These are phyloP conservation scores for Aspergillus novoparasiticus DNA, from an alignment of 2,329 filamentous ascomycete genomes.

Conservation along the genomic window DNA sequence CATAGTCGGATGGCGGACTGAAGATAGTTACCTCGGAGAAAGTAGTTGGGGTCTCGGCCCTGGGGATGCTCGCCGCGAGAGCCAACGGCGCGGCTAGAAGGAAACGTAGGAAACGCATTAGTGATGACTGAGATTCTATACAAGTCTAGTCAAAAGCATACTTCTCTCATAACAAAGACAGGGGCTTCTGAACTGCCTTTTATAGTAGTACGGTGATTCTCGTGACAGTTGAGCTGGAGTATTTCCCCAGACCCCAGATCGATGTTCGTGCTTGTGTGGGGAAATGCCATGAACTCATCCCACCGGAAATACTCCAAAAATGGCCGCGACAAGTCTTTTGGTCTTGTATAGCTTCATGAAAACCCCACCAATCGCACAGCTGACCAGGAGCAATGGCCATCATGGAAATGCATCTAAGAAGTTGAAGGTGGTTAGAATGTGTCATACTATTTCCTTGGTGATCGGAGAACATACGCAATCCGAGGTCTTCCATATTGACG, in stretches of 20 bases:
- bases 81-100: conserved; percentile 16
- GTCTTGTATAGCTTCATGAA: conserved; percentile 2
- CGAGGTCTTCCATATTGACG: neutral
- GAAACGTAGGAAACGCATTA: conserved; percentile 20
- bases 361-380: conserved; percentile 1
- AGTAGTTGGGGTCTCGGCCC: conserved; percentile 16
- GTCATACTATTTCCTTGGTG: neutral
- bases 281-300: neutral
- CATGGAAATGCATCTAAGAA: neutral
- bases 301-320: conserved; percentile 3
- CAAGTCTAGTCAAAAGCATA: neutral
- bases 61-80: conserved; percentile 12
- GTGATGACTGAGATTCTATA: neutral
- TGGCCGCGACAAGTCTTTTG: neutral
- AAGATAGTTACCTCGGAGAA: conserved; percentile 44
- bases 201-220: neutral
- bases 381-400: neutral
- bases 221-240: neutral
- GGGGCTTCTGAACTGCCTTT: neutral
- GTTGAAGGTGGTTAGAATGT: neutral
- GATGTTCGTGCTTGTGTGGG: neutral
- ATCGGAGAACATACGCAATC: neutral
- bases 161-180: neutral
- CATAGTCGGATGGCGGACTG: conserved; percentile 48
- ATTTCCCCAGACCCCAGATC: conserved; percentile 1